These are phyloP conservation scores for Syzygium jambos DNA, from an alignment of 345 rosid species.

Conservation along the genomic window DNA sequence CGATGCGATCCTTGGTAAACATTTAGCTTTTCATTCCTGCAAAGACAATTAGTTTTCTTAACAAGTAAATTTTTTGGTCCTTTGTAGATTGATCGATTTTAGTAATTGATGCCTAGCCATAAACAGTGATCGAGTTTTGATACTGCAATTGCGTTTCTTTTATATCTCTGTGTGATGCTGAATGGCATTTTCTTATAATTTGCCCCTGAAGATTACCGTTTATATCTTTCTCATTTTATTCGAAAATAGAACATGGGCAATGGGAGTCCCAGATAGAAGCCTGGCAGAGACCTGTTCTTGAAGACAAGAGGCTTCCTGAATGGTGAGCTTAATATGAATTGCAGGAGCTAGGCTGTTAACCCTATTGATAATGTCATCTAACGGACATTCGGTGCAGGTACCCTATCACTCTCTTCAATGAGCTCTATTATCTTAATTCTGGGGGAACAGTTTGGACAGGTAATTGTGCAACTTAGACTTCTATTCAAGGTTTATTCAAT, in stretches of 20 bases:
- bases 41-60: neutral
- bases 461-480: conserved; percentile 4
- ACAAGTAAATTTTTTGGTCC: neutral
- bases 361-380: neutral
- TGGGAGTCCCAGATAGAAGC: conserved; percentile 87
- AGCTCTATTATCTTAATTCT: conserved; percentile 87
- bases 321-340: conserved; percentile 37
- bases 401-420: conserved; percentile 78
- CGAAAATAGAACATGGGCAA: conserved; percentile 45
- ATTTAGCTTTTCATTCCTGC: neutral
- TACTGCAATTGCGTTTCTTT: neutral
- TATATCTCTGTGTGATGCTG: neutral
- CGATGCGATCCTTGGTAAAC: conserved; percentile 76
- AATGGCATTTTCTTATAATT: neutral
- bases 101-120: neutral
- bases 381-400: conserved; percentile 43
- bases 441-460: conserved; percentile 97
- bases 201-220: neutral
- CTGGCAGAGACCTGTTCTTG: conserved; percentile 89
- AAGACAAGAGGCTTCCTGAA: conserved; percentile 83
- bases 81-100: neutral
- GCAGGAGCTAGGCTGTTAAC: neutral
- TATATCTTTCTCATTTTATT: conserved; percentile 2
- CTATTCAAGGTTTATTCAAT: neutral
- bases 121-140: neutral